A percentile compares a stretch with the other conserved stretches of the same genome.
These are phyloP conservation scores for Hirsutella rhossiliensis DNA, from an alignment of 2,329 filamentous ascomycete genomes.

Conservation along the genomic window DNA sequence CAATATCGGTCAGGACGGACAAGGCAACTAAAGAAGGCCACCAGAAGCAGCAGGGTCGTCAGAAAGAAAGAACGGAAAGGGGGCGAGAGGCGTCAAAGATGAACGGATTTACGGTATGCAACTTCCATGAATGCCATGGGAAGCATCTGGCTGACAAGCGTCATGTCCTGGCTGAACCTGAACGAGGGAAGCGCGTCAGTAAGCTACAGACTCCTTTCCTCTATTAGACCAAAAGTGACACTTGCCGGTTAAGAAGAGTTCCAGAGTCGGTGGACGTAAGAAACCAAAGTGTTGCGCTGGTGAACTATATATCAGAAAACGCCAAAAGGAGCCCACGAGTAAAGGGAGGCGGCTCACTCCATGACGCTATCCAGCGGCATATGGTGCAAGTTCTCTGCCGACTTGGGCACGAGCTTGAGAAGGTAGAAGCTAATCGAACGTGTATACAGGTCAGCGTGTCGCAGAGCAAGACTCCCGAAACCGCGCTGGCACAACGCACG, in stretches of 20 bases:
- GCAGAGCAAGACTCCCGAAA: neutral
- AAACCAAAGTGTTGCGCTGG: slow-evolving; percentile 2
- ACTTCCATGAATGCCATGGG: slow-evolving; percentile 1
- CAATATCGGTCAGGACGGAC: neutral
- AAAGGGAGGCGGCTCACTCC: neutral
- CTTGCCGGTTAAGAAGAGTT: slow-evolving; percentile 1
- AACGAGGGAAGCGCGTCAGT: neutral
- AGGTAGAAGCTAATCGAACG: slow-evolving; percentile 1
- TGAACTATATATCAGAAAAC: neutral
- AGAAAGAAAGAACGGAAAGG: neutral
- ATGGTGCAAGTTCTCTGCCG: slow-evolving; percentile 1
- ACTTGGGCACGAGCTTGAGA: slow-evolving; percentile 1
- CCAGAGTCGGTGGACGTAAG: slow-evolving; percentile 1
- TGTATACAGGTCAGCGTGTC: neutral
- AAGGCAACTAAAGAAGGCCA: neutral
- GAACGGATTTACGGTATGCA: slow-evolving; percentile 1
- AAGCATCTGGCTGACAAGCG: slow-evolving; percentile 2
- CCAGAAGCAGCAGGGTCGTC: neutral
- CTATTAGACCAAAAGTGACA: neutral
- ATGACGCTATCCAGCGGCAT: slow-evolving; percentile 1
- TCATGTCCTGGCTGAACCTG: slow-evolving; percentile 6
- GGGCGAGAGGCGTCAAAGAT: neutral
- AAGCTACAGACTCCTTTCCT: neutral
- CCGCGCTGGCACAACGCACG: neutral
- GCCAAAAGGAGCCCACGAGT: neutral